These are phyloP conservation scores for Paracoccidioides lutzii DNA, from an alignment of 2,329 filamentous ascomycete genomes.

Conservation along the genomic window DNA sequence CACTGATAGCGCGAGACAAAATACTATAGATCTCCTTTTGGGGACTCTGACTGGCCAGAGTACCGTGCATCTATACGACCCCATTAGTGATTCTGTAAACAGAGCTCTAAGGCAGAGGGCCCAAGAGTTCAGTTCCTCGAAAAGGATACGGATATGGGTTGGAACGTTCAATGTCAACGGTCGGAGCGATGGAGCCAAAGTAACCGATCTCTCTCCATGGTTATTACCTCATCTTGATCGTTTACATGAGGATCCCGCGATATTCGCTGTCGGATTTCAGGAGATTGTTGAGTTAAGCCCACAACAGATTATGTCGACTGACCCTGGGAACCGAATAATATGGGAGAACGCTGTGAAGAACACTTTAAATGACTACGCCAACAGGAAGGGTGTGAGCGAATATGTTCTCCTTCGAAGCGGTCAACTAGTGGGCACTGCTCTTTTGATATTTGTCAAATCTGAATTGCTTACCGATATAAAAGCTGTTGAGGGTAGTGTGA, in stretches of 20 bases:
- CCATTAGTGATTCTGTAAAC: conserved; percentile 81
- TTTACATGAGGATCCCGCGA: conserved; percentile 57
- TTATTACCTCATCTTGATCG: conserved; percentile 51
- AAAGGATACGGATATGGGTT: conserved; percentile 65
- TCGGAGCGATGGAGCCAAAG: conserved; percentile 59
- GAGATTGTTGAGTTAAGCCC: conserved; percentile 97
- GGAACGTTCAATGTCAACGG: conserved; percentile 96
- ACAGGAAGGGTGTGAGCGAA: conserved; percentile 52
- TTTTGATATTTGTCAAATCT: conserved; percentile 80
- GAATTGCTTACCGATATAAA: conserved; percentile 71
- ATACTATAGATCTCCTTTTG: conserved; percentile 85
- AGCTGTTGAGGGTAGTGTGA: conserved; percentile 90
- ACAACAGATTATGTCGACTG: conserved; percentile 98
- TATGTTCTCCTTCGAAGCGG: conserved; percentile 87
- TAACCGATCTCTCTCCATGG: conserved; percentile 69
- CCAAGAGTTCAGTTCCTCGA: conserved; percentile 61
- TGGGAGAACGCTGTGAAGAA: conserved; percentile 77
- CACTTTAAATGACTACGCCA: conserved; percentile 61
- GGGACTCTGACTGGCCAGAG: conserved; percentile 72
- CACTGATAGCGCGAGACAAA: conserved; percentile 80
- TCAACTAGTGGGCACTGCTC: conserved; percentile 83
- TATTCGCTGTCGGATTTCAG: conserved; percentile 86
- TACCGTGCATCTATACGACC: conserved; percentile 79
- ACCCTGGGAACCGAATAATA: conserved; percentile 67
- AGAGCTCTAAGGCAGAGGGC: conserved; percentile 54